Conservation (phyloP, 2,329 filamentous ascomycete genomes). For the Macroventuria anomochaeta region DNA sequence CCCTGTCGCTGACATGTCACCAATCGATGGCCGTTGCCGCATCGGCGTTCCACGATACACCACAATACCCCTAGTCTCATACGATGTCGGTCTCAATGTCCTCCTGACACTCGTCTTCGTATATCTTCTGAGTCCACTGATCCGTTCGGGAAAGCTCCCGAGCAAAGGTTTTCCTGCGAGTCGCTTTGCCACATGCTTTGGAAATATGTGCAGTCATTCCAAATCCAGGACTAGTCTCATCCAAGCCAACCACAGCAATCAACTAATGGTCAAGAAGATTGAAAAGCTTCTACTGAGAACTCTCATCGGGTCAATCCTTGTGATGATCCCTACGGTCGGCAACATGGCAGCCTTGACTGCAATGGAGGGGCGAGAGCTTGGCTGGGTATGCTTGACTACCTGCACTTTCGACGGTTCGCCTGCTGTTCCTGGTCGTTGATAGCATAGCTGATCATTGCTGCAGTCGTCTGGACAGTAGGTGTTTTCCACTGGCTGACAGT, state of each 20-base stretch:
- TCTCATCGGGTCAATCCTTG: conserved; percentile 43
- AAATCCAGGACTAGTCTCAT: conserved; percentile 3
- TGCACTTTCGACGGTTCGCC: conserved; percentile 51
- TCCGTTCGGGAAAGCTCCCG: conserved; percentile 23
- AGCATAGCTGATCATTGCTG: no score
- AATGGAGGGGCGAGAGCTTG: conserved; percentile 44
- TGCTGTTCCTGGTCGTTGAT: no score
- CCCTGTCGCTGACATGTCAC: conserved; percentile 42
- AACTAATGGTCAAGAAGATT: conserved; percentile 27
- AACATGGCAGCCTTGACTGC: conserved; percentile 46
- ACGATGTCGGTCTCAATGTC: conserved; percentile 49
- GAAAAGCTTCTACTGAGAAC: conserved; percentile 40
- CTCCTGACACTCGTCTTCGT: conserved; percentile 51
- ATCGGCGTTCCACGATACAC: conserved; percentile 50
- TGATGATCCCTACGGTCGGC: conserved; percentile 49
- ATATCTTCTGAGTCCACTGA: conserved; percentile 43
- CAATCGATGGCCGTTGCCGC: conserved; percentile 43
- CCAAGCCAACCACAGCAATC: conserved; percentile 22
- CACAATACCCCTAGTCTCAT: conserved; percentile 47
- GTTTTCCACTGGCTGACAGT: conserved; percentile 48
- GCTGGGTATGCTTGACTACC: conserved; percentile 51
- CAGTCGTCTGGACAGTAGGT: conserved; percentile 47
- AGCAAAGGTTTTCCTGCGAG: conserved; percentile 15
- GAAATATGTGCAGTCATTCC: conserved; percentile 14
- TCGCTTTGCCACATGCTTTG: conserved; percentile 24